These are phyloP conservation scores for Magnaporthales sp. DNA, from an alignment of 2,329 filamentous ascomycete genomes.

Conservation along the genomic window DNA sequence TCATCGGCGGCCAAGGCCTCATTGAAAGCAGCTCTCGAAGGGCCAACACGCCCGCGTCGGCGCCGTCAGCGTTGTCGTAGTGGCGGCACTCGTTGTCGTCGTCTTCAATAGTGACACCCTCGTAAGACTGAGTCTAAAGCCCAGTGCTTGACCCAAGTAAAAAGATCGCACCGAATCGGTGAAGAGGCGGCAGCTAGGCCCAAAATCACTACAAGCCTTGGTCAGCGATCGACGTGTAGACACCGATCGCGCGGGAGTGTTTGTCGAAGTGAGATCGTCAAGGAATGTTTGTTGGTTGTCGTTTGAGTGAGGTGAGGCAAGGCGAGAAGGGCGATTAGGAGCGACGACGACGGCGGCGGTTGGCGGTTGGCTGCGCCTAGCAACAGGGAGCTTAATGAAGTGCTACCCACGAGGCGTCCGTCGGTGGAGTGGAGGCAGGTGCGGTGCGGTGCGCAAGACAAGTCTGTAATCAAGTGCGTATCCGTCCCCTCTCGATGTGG, in stretches of 20 bases:
- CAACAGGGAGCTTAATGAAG: background rate
- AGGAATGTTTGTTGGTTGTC: background rate
- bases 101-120: background rate
- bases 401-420: background rate
- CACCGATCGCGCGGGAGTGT: background rate
- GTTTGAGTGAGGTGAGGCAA: background rate
- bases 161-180: background rate
- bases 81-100: background rate
- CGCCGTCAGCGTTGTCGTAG: background rate
- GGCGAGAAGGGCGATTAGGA: background rate
- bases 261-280: background rate
- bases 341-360: background rate
- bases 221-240: background rate
- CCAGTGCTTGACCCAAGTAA: background rate
- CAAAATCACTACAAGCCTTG: background rate
- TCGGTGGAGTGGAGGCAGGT: background rate
- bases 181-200: background rate
- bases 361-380: background rate
- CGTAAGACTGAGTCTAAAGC: background rate
- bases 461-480: constrained; percentile 1
- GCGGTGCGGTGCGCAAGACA: background rate
- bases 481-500: constrained; percentile 1
- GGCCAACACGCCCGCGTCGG: background rate
- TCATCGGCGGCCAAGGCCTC: constrained; percentile 3
- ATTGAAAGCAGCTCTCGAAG: constrained; percentile 1